Base-by-base conservation (phyloP, 83 land plant species). In the Picea abies region DNA sequence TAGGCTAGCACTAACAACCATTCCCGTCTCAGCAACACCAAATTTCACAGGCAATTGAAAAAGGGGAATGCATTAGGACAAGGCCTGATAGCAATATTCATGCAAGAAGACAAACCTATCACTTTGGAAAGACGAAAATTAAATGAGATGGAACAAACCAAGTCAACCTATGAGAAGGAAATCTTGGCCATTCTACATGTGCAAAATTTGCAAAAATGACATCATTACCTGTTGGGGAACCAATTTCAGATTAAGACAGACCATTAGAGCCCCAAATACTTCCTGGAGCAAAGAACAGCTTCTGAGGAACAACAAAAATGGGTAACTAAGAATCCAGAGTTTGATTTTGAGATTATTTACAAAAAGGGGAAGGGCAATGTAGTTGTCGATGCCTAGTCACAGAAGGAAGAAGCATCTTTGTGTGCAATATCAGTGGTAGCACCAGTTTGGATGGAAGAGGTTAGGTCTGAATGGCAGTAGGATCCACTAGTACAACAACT, bases 311-410 rank as follows among this genome's bases (percentile, higher is more conserved):
- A 82, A 26, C 78, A 85, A 4, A 78, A 67, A 17, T 85, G 82
- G 82, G 1, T 85, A 8, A 19, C 67, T 5, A 82, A 85, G 41
- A 56, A 82, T 4, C 4, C 78, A 25, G 80, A 84, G 7, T 86
- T 67, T 70, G 73, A 82, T 62, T 80, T 52, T 65, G n/a, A 67
- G 0, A 63, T 86, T 26, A 47, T 44, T 25, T 83, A 82, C 15
- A 79, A 80, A 25, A n/a, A 20, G 29, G 79, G 84, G 12, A 11
- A 37, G 62, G 83, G 62, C 3, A 86, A 82, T 70, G 9, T 14
- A 23, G 84, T 32, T 20, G 82, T 79, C 37, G 73, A 86, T 80
- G 82, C 72, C 3, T 67, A 79, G 4, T 85, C 84, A 7, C 25
- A n/a, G 3, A 67, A 26, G 3, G 6, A 47, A 52, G 44, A 52